phyloP scores from a whole-genome alignment of 2,329 filamentous ascomycete genomes.

The Neophaeococcomyces mojaviensis region DNA sequence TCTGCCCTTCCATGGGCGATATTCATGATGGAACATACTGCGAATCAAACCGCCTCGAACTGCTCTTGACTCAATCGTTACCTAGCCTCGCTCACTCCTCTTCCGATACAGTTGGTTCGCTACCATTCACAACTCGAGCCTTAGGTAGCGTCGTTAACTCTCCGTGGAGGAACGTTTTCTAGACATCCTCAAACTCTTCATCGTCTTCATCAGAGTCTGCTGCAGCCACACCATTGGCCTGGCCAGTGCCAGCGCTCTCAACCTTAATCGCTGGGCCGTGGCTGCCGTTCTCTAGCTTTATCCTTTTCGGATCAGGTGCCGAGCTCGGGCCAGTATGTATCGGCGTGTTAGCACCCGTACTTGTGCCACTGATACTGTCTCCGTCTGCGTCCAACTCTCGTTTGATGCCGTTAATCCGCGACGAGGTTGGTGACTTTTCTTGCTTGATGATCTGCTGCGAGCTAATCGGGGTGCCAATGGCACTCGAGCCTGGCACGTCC shows the following conservation, averaged over 20 bases:
- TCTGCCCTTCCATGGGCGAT: too few relatives aligned
- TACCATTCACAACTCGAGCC: too few relatives aligned
- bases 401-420: slow-evolving; percentile 16
- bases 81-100: too few relatives aligned
- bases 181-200: slow-evolving; percentile 23
- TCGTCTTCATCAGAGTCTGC: slow-evolving; percentile 24
- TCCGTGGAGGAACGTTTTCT: background rate
- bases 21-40: too few relatives aligned
- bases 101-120: too few relatives aligned
- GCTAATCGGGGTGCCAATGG: slow-evolving; percentile 15
- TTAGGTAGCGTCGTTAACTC: too few relatives aligned
- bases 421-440: background rate
- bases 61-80: too few relatives aligned
- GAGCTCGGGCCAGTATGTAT: slow-evolving; percentile 3
- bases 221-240: slow-evolving; percentile 4
- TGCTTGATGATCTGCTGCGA: slow-evolving; percentile 4
- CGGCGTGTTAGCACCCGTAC: slow-evolving; percentile 18
- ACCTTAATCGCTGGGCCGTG: slow-evolving; percentile 5
- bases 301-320: slow-evolving; percentile 13
- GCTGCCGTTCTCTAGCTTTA: slow-evolving; percentile 18
- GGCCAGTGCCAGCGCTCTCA: background rate
- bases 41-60: too few relatives aligned
- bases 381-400: slow-evolving; percentile 17
- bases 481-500: slow-evolving; percentile 15
- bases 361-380: slow-evolving; percentile 6